Evolutionary conservation across 1,139 yeast genomes (phyloP).

Genomic region (Candida freyschussii): DNA sequence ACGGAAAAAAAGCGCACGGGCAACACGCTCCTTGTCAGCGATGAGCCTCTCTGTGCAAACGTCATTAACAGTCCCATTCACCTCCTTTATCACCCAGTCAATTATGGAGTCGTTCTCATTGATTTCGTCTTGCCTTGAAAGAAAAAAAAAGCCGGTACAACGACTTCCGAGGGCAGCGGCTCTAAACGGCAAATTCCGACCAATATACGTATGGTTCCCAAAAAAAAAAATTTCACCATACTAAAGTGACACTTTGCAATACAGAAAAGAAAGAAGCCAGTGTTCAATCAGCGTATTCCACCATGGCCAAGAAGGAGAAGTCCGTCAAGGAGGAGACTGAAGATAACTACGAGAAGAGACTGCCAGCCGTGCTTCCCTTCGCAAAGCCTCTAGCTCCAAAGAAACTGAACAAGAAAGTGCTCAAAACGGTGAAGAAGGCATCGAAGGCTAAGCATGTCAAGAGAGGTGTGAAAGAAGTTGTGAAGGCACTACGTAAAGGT

Average conservation of each 20-base stretch:
- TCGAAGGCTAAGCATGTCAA: slow-evolving; percentile 97
- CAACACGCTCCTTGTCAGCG: background rate
- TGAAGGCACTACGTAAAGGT: slow-evolving; percentile 94
- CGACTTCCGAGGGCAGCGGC: slow-evolving; percentile 8
- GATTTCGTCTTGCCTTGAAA: no score
- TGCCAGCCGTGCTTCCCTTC: slow-evolving; percentile 87
- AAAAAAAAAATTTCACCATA: slow-evolving; percentile 4
- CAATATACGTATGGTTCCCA: no score
- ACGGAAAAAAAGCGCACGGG: slow-evolving; percentile 22
- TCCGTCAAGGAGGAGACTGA: slow-evolving; percentile 33
- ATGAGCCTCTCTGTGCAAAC: slow-evolving; percentile 1
- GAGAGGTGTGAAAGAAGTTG: slow-evolving; percentile 98
- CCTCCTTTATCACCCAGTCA: no score
- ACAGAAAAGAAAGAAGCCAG: background rate
- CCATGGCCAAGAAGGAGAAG: slow-evolving; percentile 53
- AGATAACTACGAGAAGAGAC: slow-evolving; percentile 87
- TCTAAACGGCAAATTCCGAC: no score
- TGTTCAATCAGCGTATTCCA: slow-evolving; percentile 10
- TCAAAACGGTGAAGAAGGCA: slow-evolving; percentile 94
- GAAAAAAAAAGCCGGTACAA: no score
- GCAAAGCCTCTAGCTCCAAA: slow-evolving; percentile 95
- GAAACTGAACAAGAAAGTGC: slow-evolving; percentile 89
- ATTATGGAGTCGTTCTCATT: no score
- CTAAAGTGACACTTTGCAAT: background rate
- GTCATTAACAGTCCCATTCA: no score